phyloP scores from a whole-genome alignment of 2,329 filamentous ascomycete genomes.

The Pseudonectria buxi region DNA sequence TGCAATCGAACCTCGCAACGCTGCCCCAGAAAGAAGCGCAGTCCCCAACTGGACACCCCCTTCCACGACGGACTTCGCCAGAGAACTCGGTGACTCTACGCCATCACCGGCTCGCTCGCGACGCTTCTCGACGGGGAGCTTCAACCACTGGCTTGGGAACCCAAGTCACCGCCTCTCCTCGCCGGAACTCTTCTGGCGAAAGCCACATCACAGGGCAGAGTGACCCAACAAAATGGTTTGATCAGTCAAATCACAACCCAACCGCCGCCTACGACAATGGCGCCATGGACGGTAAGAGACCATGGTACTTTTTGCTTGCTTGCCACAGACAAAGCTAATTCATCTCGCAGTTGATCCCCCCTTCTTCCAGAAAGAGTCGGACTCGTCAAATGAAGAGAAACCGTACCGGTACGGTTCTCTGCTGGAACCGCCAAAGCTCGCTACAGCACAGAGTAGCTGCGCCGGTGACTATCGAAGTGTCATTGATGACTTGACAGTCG shows the following conservation, averaged over 20 bases:
- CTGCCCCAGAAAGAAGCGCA: constrained; percentile 26
- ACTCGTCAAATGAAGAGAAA: constrained; percentile 44
- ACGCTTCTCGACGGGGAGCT: constrained; percentile 29
- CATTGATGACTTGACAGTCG: constrained; percentile 79
- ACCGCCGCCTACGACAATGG: constrained; percentile 34
- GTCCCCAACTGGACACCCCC: constrained; percentile 30
- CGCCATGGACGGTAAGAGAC: constrained; percentile 40
- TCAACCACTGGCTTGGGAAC: constrained; percentile 18
- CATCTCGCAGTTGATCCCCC: constrained; percentile 40
- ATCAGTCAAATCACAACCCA: constrained; percentile 45
- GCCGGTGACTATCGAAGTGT: constrained; percentile 73
- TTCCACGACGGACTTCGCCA: constrained; percentile 38
- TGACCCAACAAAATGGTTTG: constrained; percentile 49
- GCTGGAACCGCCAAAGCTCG: constrained; percentile 23
- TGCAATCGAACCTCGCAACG: constrained; percentile 13
- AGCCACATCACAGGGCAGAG: constrained; percentile 43
- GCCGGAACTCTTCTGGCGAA: constrained; percentile 41
- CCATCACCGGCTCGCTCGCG: constrained; percentile 38
- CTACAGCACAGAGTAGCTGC: constrained; percentile 47
- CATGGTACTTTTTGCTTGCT: background rate
- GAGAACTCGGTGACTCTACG: constrained; percentile 41
- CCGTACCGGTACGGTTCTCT: constrained; percentile 17
- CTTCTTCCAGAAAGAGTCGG: constrained; percentile 47
- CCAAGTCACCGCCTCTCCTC: constrained; percentile 16
- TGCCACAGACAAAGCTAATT: constrained; percentile 8